Evolutionary conservation across 2,329 filamentous ascomycete genomes (phyloP).

Genomic region (Rutstroemia sp.): DNA sequence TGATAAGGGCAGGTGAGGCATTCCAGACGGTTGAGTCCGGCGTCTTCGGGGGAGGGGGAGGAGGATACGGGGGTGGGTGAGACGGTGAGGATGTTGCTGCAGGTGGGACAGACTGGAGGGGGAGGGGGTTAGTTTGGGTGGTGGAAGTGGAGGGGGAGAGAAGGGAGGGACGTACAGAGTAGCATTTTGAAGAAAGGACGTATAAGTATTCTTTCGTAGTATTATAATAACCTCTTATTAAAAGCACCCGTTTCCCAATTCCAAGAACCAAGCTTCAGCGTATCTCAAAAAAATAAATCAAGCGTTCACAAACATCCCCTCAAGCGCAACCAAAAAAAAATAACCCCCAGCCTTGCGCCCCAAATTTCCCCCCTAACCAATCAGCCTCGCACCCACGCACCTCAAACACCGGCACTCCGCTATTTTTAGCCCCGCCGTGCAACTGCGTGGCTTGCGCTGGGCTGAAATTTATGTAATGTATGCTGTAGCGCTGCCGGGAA

Average conservation of each 20-base stretch:
- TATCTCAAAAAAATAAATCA: background rate
- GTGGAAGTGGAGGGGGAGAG: too few relatives aligned
- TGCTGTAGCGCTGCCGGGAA: background rate
- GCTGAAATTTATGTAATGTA: background rate
- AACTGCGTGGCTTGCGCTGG: too few relatives aligned
- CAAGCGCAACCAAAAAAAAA: too few relatives aligned
- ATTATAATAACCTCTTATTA: too few relatives aligned
- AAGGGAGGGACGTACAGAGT: background rate
- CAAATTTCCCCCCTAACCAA: too few relatives aligned
- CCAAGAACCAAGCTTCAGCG: background rate
- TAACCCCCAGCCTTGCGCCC: too few relatives aligned
- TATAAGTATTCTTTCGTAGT: too few relatives aligned
- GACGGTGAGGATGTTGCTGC: slow-evolving; percentile 77
- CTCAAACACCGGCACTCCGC: too few relatives aligned
- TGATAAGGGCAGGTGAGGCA: slow-evolving; percentile 95
- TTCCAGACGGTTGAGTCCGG: slow-evolving; percentile 68
- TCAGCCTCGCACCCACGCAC: too few relatives aligned
- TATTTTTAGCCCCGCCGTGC: too few relatives aligned
- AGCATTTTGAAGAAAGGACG: slow-evolving; percentile 3
- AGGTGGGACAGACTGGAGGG: slow-evolving; percentile 66
- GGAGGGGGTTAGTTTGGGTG: background rate
- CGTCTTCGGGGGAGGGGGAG: slow-evolving; percentile 20
- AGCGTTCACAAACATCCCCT: too few relatives aligned
- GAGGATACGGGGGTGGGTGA: slow-evolving; percentile 30
- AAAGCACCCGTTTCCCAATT: background rate